These are phyloP conservation scores for Metarhizium rileyi DNA, from an alignment of 2,329 filamentous ascomycete species.

Conservation along the genomic window DNA sequence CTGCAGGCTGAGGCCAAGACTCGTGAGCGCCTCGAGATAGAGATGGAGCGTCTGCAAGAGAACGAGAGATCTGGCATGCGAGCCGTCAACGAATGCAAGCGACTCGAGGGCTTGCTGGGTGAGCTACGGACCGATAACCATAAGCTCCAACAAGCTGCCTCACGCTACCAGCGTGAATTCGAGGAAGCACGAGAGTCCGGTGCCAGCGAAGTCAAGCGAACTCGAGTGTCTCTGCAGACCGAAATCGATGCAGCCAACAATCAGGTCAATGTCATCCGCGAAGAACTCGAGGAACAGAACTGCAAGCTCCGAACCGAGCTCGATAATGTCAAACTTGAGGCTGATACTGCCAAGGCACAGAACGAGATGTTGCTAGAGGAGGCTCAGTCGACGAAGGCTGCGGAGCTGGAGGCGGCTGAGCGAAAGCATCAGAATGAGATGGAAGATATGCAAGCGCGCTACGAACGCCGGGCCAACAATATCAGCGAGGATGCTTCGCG, in stretches of 20 bases:
- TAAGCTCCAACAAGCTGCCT: conserved; percentile 58
- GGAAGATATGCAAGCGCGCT: conserved; percentile 65
- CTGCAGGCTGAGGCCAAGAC: conserved; percentile 66
- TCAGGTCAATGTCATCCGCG: conserved; percentile 73
- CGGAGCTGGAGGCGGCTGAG: conserved; percentile 38
- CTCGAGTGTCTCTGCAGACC: conserved; percentile 65
- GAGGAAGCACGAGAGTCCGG: conserved; percentile 74
- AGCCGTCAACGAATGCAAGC: conserved; percentile 52
- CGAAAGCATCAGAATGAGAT: conserved; percentile 58
- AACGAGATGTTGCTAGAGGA: conserved; percentile 81
- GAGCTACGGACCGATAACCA: conserved; percentile 58
- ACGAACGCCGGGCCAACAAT: conserved; percentile 64
- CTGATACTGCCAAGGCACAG: conserved; percentile 69
- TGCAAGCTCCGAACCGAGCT: conserved; percentile 62
- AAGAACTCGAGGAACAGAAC: conserved; percentile 74
- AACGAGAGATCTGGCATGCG: conserved; percentile 57
- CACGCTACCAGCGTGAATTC: conserved; percentile 70
- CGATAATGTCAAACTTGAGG: conserved; percentile 68
- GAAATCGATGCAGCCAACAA: conserved; percentile 78
- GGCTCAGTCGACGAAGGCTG: conserved; percentile 57
- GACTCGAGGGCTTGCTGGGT: conserved; percentile 43
- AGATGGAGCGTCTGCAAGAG: conserved; percentile 55
- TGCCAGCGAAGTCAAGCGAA: conserved; percentile 70
- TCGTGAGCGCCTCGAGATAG: conserved; percentile 55
- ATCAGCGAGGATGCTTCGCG: conserved; percentile 73